Base-by-base conservation (phyloP, 345 rosid species). In the Gossypium longicalyx region DNA sequence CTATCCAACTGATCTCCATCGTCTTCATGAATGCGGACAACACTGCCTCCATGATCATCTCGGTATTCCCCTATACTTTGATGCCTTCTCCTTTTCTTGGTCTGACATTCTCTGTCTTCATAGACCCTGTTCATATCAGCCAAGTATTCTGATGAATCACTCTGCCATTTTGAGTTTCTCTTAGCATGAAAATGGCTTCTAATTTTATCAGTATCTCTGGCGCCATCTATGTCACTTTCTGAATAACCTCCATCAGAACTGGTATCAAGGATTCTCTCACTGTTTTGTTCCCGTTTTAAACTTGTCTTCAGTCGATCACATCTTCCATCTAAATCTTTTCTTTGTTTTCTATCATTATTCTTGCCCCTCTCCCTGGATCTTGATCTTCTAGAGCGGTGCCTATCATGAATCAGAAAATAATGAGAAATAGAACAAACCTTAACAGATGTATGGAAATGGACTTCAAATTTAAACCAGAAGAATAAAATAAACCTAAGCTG, bases 321-420 rank as follows among this genome's bases (percentile, higher is more conserved):
- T 23, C 68, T 74, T 34, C 64, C 57, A 48, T 43, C 71, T n/a
- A 67, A n/a, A 41, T 3, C 64, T 72, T 54, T 73, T 51, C 20
- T 74, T 51, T 45, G 38, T 41, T 73, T 80, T 49, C 73, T 73
- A 56, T 23, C 44, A 41, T 71, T 72, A 43, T 68, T 29, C 25
- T 43, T 47, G 45, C 74, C 75, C 64, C 63, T 66, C 71, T 84
- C 87, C 74, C 86, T 84, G 41, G 85, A 85, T 77, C 80, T 82
- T 72, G 89, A 85, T 80, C 89, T 85, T 80, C 82, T 85, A 52
- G 84, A 71, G 79, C 12, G 74, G 78, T 68, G 80, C 84, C 94
- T 89, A 75, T 25, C 52, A 84, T 2, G 69, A 80, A 78, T 71
- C 23, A 74, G 43, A 48, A 62, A 72, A 61, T 49, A 13, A 60